phyloP scores from a whole-genome alignment of 2,329 filamentous ascomycete genomes.

The Cladosporium sp. region DNA sequence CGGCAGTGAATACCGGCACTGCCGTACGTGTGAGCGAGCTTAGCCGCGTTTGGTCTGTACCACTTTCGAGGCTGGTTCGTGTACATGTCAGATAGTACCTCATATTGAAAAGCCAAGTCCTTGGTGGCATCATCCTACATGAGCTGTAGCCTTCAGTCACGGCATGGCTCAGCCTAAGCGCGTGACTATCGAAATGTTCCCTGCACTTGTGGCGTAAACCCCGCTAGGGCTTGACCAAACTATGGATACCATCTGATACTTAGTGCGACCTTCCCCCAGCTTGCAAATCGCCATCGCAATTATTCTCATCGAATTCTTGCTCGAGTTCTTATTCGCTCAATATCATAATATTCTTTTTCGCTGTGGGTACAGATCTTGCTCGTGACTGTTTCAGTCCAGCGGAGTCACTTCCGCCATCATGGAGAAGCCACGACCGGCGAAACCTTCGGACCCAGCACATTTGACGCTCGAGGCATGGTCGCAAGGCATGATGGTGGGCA shows the following conservation, averaged over 20 bases:
- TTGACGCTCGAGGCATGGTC: constrained; percentile 10
- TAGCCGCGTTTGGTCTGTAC: background rate
- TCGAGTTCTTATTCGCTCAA: background rate
- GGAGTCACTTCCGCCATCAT: background rate
- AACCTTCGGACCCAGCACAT: constrained; percentile 1
- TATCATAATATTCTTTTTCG: background rate
- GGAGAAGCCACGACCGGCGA: background rate
- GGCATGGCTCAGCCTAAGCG: background rate
- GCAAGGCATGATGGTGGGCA: constrained; percentile 39
- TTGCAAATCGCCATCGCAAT: background rate
- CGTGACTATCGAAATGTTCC: background rate
- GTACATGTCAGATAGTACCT: background rate
- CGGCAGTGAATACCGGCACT: too few relatives aligned
- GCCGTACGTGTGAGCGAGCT: background rate
- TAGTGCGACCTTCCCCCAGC: background rate
- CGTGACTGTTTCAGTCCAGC: background rate
- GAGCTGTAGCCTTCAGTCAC: background rate
- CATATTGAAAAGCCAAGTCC: background rate
- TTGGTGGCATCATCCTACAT: background rate
- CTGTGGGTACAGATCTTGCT: background rate
- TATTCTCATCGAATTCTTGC: background rate
- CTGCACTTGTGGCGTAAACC: background rate
- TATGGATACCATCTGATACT: background rate
- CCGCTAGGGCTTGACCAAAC: background rate
- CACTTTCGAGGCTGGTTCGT: background rate